phyloP scores from a whole-genome alignment of 176 grass and related monocot genomes.

The Cenchrus americanus region DNA sequence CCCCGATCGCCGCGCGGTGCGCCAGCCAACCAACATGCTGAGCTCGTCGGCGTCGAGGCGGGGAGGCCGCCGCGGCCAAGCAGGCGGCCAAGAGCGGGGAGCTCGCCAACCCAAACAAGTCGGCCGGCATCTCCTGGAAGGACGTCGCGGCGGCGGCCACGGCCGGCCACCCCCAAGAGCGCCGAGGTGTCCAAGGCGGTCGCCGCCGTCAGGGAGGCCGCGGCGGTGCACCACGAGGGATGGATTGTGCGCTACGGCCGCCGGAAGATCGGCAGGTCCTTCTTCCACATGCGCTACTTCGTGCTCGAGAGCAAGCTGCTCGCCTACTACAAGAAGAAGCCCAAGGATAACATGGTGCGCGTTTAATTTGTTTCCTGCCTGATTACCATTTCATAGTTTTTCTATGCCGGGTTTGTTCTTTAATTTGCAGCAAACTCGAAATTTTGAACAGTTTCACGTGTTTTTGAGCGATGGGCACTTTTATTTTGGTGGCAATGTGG shows the following conservation, averaged over 20 bases:
- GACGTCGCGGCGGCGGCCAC: conserved; percentile 33
- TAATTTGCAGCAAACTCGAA: not conserved
- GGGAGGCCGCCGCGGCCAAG: conserved; percentile 18
- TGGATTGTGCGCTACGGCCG: conserved; percentile 81
- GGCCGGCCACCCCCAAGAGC: conserved; percentile 31
- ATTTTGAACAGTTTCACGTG: not conserved
- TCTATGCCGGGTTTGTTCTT: not conserved
- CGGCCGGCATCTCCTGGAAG: conserved; percentile 17
- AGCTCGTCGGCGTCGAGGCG: conserved; percentile 40
- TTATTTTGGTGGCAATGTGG: not conserved
- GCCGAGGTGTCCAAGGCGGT: conserved; percentile 36
- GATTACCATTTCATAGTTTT: not conserved
- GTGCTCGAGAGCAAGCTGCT: conserved; percentile 71
- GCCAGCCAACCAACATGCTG: conserved; percentile 16
- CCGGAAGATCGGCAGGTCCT: conserved; percentile 67
- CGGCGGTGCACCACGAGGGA: conserved; percentile 57
- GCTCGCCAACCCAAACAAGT: not conserved
- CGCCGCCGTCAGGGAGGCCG: conserved; percentile 36
- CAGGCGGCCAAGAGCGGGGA: conserved; percentile 23
- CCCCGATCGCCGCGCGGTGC: not conserved
- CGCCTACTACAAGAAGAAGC: conserved; percentile 96
- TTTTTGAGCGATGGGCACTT: not conserved
- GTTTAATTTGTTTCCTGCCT: not conserved
- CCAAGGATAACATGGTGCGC: conserved; percentile 76
- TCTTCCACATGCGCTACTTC: conserved; percentile 71